phyloP scores from a whole-genome alignment of 202 grass and related monocot genomes.

The Cymbopogon flexuosus region DNA sequence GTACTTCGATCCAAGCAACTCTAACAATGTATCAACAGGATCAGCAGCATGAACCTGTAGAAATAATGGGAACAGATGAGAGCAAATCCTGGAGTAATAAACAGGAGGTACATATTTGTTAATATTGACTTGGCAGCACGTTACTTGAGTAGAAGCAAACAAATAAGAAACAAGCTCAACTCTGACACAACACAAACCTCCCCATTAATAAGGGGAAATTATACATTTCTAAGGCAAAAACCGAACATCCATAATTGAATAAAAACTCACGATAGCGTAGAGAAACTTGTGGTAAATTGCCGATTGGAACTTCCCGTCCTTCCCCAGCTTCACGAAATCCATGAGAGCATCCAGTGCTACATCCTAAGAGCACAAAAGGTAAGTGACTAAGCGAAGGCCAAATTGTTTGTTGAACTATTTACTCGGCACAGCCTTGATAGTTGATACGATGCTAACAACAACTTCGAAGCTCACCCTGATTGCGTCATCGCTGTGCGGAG shows the following conservation, averaged over 20 bases:
- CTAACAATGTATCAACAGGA: conserved; percentile 53
- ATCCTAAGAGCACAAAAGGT: conserved; percentile 45
- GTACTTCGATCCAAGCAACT: conserved; percentile 68
- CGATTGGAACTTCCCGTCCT: conserved; percentile 65
- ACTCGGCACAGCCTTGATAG: not conserved
- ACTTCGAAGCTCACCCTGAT: conserved; percentile 44
- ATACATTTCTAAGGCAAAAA: not conserved
- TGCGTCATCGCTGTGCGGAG: conserved; percentile 41
- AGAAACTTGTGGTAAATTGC: conserved; percentile 76
- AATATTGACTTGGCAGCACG: conserved; percentile 1
- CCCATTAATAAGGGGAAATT: not conserved
- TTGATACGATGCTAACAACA: not conserved
- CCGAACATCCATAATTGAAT: not conserved
- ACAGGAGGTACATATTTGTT: not conserved
- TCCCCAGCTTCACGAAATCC: conserved; percentile 90
- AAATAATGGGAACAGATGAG: conserved; percentile 9
- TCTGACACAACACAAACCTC: not conserved
- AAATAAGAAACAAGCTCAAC: not conserved
- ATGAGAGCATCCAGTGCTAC: conserved; percentile 81
- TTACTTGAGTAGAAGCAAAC: not conserved
- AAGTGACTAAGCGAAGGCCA: not conserved
- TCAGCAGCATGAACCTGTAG: conserved; percentile 55
- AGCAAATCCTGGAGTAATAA: not conserved
- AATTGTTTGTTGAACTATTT: not conserved
- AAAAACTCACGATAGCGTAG: conserved; percentile 51